These are phyloP conservation scores for Clausena lansium DNA, from an alignment of 345 rosid species.

Conservation along the genomic window DNA sequence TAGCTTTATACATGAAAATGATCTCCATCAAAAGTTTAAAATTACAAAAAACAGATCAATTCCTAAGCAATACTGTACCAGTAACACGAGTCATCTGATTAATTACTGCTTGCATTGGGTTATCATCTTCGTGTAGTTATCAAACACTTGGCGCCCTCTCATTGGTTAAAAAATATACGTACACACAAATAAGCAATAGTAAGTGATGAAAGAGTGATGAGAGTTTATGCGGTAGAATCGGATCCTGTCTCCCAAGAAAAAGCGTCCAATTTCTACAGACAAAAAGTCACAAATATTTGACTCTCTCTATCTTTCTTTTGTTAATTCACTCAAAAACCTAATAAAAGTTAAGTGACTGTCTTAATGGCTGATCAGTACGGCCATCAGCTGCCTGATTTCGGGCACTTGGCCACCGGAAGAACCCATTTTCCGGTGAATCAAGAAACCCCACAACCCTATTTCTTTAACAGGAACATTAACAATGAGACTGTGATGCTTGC, in stretches of 20 bases:
- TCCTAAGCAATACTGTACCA: constrained; percentile 12
- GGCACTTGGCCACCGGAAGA: constrained; percentile 39
- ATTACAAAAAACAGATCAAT: neutral
- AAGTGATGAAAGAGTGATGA: constrained; percentile 33
- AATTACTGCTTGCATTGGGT: constrained; percentile 9
- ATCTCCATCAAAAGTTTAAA: constrained; percentile 5
- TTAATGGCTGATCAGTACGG: constrained; percentile 40
- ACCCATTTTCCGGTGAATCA: constrained; percentile 33
- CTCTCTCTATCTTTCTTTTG: constrained; percentile 9
- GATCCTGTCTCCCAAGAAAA: constrained; percentile 59
- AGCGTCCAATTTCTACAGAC: constrained; percentile 17
- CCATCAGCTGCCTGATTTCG: constrained; percentile 37
- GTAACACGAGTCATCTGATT: constrained; percentile 26
- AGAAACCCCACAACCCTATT: constrained; percentile 26
- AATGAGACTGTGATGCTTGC: constrained; percentile 13
- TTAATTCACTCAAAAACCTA: neutral
- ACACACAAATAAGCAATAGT: neutral
- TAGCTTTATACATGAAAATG: neutral
- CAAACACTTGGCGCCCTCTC: constrained; percentile 8
- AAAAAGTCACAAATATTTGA: constrained; percentile 12
- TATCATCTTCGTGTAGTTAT: constrained; percentile 27
- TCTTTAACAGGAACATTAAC: constrained; percentile 13
- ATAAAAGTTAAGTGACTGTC: neutral
- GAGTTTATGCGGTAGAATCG: constrained; percentile 61
- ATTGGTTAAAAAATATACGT: constrained; percentile 16